Base-by-base conservation (phyloP, 2,329 filamentous ascomycete species). In the Venturia asperata region DNA sequence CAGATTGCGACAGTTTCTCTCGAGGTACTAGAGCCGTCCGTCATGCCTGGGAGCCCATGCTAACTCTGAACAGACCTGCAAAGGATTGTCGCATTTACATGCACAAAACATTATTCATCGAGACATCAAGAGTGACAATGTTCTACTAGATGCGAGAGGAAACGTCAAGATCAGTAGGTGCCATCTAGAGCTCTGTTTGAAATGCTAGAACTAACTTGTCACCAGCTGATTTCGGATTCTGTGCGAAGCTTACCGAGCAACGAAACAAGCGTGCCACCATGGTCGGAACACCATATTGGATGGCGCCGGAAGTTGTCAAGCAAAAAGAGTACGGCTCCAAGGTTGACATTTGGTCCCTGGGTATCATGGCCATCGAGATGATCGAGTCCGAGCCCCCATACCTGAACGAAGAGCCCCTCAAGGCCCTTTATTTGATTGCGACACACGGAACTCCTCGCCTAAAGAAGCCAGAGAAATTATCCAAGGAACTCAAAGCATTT, bases 291-390 rank as follows among this genome's bases (percentile, higher is more conserved):
- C 94, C 94, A 19, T 99, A 97, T 82, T 99, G 94, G 94, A 99
- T 99, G 94, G 94, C 94, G 10, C 94, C 94, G 45, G 94, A 99
- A 77, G 94, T 99, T 56, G 94, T 99, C 75, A 97, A 97, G 81
- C 94, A 97, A 77, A 97, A 97, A 81, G 93, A 97, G 77, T 99
- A 99, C 73, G 94, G 93, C 47, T 90, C 90, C 74, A 97, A 97
- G 82, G 94, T 97, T 68, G 94, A 99, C 74, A 96, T 97, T 74
- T 99, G 94, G 94, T 97, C 92, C 39, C 81, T 99, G 68, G 94
- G 94, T 73, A 99, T 99, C 79, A 99, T 97, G 94, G 93, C 94
- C 30, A 97, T 99, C 73, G 94, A 99, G 78, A 97, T 99, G 94
- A 97, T 97, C 73, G 94, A 99, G 76, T 96, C 91, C 21, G 94